Evolutionary conservation across 2,329 filamentous ascomycete genomes (phyloP).

Genomic region (Tolypocladium nubicola): DNA sequence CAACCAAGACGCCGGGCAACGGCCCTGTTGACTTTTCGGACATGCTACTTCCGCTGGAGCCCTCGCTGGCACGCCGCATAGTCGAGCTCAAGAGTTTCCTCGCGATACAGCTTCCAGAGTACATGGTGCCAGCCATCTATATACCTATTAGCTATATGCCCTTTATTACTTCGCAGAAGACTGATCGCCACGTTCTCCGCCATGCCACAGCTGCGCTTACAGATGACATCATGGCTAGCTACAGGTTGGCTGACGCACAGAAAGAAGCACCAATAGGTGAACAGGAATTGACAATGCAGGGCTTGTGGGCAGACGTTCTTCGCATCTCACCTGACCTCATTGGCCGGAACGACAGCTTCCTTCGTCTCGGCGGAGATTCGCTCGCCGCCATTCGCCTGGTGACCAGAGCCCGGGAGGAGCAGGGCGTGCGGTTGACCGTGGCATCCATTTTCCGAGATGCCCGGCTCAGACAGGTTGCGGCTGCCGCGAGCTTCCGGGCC

Average conservation of each 20-base stretch:
- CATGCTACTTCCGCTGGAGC: too few relatives aligned
- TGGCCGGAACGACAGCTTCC: conserved; percentile 7
- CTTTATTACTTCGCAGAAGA: conserved; percentile 3
- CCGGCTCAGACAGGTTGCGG: too few relatives aligned
- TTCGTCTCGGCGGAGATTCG: conserved; percentile 12
- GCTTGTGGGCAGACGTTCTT: conserved; percentile 8
- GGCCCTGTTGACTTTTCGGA: neutral
- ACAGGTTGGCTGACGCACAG: neutral
- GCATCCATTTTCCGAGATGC: too few relatives aligned
- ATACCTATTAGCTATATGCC: conserved; percentile 4
- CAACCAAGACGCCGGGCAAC: neutral
- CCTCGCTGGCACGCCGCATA: too few relatives aligned
- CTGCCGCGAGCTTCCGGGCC: neutral
- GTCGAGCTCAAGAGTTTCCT: neutral
- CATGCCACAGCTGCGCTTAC: neutral
- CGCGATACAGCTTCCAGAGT: neutral
- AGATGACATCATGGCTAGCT: neutral
- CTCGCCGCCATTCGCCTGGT: conserved; percentile 10
- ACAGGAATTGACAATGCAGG: conserved; percentile 4
- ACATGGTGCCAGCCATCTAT: conserved; percentile 1
- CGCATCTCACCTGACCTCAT: conserved; percentile 3
- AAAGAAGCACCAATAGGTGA: conserved; percentile 1
- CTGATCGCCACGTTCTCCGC: conserved; percentile 1
- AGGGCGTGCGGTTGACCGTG: neutral
- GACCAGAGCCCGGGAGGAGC: neutral